Conservation (phyloP, 2,329 filamentous ascomycete genomes). For the Sphaerulina vaccinii region DNA sequence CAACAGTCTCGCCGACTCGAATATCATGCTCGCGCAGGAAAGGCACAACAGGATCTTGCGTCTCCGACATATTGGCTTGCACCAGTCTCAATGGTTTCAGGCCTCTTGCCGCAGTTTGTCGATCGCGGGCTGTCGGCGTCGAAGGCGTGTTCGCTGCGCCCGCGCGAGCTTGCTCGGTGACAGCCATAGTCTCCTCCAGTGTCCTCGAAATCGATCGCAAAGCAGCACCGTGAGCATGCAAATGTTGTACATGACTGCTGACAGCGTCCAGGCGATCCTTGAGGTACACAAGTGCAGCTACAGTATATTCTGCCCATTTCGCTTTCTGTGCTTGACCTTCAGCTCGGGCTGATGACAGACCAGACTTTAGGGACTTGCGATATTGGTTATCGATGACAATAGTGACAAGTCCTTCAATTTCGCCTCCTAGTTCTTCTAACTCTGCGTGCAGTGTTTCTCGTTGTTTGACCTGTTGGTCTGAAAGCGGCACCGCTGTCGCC, state of each 20-base stretch:
- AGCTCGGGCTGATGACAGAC: conserved; percentile 38
- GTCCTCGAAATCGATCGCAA: conserved; percentile 27
- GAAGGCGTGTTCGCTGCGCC: conserved; percentile 18
- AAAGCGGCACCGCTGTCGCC: conserved; percentile 25
- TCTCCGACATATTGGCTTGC: conserved; percentile 34
- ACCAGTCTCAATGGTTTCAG: conserved; percentile 36
- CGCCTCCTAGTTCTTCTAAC: conserved; percentile 66
- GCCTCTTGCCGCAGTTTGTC: conserved; percentile 21
- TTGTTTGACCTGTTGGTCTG: conserved; percentile 26
- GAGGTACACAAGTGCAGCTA: conserved; percentile 45
- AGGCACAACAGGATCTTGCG: conserved; percentile 31
- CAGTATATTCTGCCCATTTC: conserved; percentile 46
- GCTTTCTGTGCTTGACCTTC: conserved; percentile 39
- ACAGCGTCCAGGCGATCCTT: conserved; percentile 34
- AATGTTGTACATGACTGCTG: conserved; percentile 30
- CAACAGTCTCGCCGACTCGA: conserved; percentile 21
- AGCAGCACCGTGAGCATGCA: conserved; percentile 30
- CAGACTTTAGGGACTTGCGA: conserved; percentile 58
- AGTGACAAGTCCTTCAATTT: conserved; percentile 67
- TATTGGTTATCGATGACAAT: conserved; percentile 70
- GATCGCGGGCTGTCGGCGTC: conserved; percentile 32
- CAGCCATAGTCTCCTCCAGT: conserved; percentile 23
- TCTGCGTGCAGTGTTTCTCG: conserved; percentile 58
- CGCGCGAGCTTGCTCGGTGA: conserved; percentile 9
- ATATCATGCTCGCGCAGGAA: conserved; percentile 34